Evolutionary conservation across 768 basidiomycete genomes (phyloP).

Genomic region (Strobilomyces dryophilus): DNA sequence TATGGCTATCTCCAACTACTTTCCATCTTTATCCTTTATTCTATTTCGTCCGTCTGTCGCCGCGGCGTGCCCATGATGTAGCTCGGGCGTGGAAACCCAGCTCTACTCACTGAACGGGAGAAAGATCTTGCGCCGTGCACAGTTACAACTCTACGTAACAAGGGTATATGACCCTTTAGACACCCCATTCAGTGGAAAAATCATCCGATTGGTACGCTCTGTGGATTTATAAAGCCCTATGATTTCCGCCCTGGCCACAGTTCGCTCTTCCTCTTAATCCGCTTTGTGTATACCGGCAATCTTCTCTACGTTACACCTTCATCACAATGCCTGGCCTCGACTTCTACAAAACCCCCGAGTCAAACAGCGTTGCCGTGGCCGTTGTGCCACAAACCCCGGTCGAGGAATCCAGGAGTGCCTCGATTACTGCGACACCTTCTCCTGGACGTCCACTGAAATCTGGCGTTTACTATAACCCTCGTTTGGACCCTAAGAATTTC

Average conservation of each 20-base stretch:
- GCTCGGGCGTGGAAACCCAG: slow-evolving; percentile 9
- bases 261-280: slow-evolving; percentile 12
- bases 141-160: slow-evolving; percentile 22
- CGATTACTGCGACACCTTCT: slow-evolving; percentile 1
- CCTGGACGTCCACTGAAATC: slow-evolving; percentile 11
- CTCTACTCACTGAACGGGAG: slow-evolving; percentile 4
- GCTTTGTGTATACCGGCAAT: slow-evolving; percentile 20
- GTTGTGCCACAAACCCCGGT: slow-evolving; percentile 4
- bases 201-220: slow-evolving; percentile 9
- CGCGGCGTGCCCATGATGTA: slow-evolving; percentile 12
- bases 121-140: slow-evolving; percentile 9
- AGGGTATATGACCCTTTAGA: slow-evolving; percentile 18
- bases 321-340: slow-evolving; percentile 33
- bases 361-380: background rate
- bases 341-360: slow-evolving; percentile 24
- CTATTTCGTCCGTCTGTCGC: slow-evolving; percentile 21
- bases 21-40: slow-evolving; percentile 10
- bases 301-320: slow-evolving; percentile 5
- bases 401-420: background rate
- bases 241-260: background rate
- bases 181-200: slow-evolving; percentile 9
- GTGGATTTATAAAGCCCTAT: slow-evolving; percentile 20
- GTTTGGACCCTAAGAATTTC: slow-evolving; percentile 65
- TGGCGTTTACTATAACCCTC: slow-evolving; percentile 57
- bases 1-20: slow-evolving; percentile 2